phyloP scores from a whole-genome alignment of 257 asterid species.

The Asclepias syriaca region DNA sequence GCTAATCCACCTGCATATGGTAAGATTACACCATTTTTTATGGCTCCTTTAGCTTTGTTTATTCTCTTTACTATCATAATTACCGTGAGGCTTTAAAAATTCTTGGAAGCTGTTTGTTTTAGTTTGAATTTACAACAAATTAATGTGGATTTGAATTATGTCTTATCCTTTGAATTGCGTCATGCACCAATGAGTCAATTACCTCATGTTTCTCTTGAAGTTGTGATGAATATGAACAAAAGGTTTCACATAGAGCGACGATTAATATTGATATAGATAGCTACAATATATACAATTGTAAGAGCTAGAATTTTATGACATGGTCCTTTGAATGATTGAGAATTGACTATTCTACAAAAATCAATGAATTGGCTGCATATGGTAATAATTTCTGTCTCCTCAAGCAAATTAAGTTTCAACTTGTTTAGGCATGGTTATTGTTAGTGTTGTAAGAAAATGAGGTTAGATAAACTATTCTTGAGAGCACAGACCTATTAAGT shows the following conservation, averaged over 20 bases:
- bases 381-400: not conserved
- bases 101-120: not conserved
- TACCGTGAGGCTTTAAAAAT: no score
- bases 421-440: not conserved
- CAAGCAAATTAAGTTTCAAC: not conserved
- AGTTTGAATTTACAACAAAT: not conserved
- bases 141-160: not conserved
- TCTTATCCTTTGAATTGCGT: not conserved
- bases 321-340: not conserved
- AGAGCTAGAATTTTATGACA: not conserved
- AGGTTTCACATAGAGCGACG: not conserved
- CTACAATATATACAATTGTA: not conserved
- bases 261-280: not conserved
- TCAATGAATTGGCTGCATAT: not conserved
- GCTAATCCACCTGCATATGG: conserved; percentile 94
- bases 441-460: not conserved
- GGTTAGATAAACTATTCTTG: not conserved
- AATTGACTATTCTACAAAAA: not conserved
- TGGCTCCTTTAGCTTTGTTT: not conserved
- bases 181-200: not conserved
- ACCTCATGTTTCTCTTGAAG: not conserved
- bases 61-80: not conserved
- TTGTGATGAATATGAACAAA: not conserved
- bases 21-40: conserved; percentile 24
- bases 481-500: not conserved